A percentile compares a stretch with the other conserved stretches of the same genome.
These are phyloP conservation scores for Euphrasia arctica DNA, from an alignment of 305 asterid species.

Conservation along the genomic window DNA sequence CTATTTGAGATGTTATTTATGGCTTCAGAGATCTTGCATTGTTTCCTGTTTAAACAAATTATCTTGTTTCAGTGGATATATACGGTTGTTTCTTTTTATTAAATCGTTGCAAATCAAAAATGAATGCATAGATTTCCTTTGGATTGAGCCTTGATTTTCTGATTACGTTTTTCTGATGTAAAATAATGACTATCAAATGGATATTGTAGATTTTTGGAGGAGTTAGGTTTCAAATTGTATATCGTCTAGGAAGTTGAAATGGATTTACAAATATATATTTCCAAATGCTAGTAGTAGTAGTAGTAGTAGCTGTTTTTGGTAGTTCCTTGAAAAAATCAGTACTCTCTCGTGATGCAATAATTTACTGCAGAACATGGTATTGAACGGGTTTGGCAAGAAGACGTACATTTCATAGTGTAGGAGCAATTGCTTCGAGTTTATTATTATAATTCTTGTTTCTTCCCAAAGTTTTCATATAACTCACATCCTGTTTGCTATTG, in stretches of 20 bases:
- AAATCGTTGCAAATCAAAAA: slow-evolving; percentile 21
- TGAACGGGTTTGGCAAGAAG: not conserved
- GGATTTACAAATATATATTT: not conserved
- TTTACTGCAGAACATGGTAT: not conserved
- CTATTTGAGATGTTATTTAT: slow-evolving; percentile 10
- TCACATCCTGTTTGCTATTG: not conserved
- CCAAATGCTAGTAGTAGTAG: slow-evolving; percentile 4
- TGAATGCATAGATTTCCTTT: slow-evolving; percentile 6
- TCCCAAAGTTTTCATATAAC: not conserved
- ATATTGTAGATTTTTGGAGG: not conserved
- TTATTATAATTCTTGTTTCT: not conserved
- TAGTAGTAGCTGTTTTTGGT: not conserved
- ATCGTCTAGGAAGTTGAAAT: slow-evolving; percentile 2
- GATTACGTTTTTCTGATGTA: slow-evolving; percentile 11
- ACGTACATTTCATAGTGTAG: not conserved
- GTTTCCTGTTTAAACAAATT: slow-evolving; percentile 6
- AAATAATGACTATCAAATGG: slow-evolving; percentile 9
- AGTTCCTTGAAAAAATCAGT: not conserved
- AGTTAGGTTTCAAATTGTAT: not conserved
- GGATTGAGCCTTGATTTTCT: not conserved
- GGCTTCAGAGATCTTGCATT: not conserved
- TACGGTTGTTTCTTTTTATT: slow-evolving; percentile 5
- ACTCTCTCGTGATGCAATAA: not conserved
- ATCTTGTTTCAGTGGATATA: slow-evolving; percentile 11
- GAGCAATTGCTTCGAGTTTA: not conserved